Evolutionary conservation across 495 filamentous ascomycete species (phyloP), one percentile per base, ranked within the genome.

Genomic region (Neurospora tetraspora): DNA sequence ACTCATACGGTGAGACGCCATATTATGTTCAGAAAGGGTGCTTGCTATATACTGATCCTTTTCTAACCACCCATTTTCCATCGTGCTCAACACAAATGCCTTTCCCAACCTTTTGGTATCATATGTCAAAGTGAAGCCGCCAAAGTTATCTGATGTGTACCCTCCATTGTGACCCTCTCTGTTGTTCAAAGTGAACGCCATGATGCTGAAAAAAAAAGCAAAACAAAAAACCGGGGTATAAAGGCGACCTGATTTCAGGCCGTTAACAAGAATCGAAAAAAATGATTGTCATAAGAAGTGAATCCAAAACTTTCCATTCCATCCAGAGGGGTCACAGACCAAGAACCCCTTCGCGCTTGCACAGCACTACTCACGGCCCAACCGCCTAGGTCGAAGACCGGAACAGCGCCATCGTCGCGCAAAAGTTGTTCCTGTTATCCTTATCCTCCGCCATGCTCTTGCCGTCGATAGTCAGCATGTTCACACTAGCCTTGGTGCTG

Each of bases 401-500:
- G 76, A 91, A 92, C 16, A 88, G 74, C 12, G 89, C 92, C 75
- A 94, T 85, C 3, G 92, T 93, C 27, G 91, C 91, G 79, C 92
- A 94, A 78, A 91, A 95, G 71, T 85, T 91, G 77, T 90, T 91
- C 73, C 82, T 79, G 79, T 94, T 94, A 53, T 91, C 89, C 43
- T 77, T 82, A 77, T 92, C 84, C 8, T 85, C 82, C 43, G 91
- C 91, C 3, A 80, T 78, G 10, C 83, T 81, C 53, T 86, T 81
- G 18, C 86, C 86, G 78, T 90, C 83, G 16, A 89, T 77, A 0
- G 89, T 91, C 70, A 99, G 83, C 93, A 98, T 97, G 80, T 93
- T 94, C 12, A 87, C 86, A n/a, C 88, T 86, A 9, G 93, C 95
- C 83, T 96, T 95, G 34, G 96, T 98, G 84, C 88, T 94, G 39